Conservation (phyloP, 2,329 filamentous ascomycete genomes). For the Elsinoe necatrix region DNA sequence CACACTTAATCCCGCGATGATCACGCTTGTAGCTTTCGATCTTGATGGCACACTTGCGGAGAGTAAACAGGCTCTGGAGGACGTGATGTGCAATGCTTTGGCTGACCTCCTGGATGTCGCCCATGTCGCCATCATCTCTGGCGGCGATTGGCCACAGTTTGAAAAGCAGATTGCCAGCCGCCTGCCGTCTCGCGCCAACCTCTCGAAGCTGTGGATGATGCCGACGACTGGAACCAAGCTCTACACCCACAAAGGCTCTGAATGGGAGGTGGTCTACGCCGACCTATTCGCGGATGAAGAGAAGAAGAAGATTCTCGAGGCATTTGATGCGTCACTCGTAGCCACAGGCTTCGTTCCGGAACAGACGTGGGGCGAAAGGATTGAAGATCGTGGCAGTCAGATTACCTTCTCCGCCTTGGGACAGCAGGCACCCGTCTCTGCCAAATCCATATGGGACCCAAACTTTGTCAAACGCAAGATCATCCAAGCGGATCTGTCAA, state of each 20-base stretch:
- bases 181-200: conserved; percentile 30
- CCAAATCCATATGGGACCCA: conserved; percentile 34
- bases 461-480: conserved; percentile 35
- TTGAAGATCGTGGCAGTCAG: conserved; percentile 37
- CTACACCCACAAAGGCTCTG: conserved; percentile 27
- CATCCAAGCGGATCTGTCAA: conserved; percentile 32
- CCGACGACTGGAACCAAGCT: conserved; percentile 37
- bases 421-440: conserved; percentile 32
- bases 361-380: conserved; percentile 34
- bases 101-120: conserved; percentile 32
- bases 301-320: conserved; percentile 27
- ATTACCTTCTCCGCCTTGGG: conserved; percentile 38
- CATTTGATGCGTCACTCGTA: conserved; percentile 30
- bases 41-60: conserved; percentile 33
- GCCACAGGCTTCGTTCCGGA: conserved; percentile 33
- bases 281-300: conserved; percentile 32
- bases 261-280: conserved; percentile 32
- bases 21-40: conserved; percentile 32
- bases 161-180: conserved; percentile 35
- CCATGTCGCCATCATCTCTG: conserved; percentile 36
- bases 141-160: conserved; percentile 38
- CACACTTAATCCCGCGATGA: conserved; percentile 22
- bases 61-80: conserved; percentile 31
- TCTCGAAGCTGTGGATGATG: conserved; percentile 37
- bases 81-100: conserved; percentile 29